Percentiles rank a stretch among this genome's conserved stretches.
Evolutionary conservation across 2,329 filamentous ascomycete species (phyloP).

Genomic region (Albifimbria verrucaria): DNA sequence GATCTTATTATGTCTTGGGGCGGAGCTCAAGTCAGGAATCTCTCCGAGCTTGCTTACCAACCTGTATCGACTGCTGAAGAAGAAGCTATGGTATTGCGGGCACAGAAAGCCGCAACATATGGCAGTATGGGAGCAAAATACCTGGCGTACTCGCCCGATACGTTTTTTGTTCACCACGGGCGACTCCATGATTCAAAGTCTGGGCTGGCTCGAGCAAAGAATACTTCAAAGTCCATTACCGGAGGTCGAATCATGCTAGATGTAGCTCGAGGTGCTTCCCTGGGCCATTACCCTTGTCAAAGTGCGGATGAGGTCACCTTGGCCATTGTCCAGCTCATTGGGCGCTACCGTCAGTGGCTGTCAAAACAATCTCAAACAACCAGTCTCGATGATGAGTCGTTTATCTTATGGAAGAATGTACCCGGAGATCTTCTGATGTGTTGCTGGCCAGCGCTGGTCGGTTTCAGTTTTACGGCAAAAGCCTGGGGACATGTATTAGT

Average conservation of each 20-base stretch:
- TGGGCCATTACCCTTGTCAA: conserved; percentile 7
- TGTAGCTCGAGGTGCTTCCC: conserved; percentile 5
- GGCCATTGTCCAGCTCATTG: conserved; percentile 4
- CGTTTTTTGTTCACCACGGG: conserved; percentile 6
- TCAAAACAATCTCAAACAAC: conserved; percentile 3
- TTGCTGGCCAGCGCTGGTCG: conserved; percentile 6
- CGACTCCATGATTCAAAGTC: neutral
- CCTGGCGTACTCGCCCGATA: conserved; percentile 4
- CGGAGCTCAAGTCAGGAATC: neutral
- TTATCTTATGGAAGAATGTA: conserved; percentile 5
- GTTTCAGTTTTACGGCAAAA: conserved; percentile 9
- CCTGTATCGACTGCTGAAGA: conserved; percentile 1
- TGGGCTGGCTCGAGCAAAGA: neutral
- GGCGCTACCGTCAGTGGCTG: conserved; percentile 6
- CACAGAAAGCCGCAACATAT: conserved; percentile 1
- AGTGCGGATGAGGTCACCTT: conserved; percentile 5
- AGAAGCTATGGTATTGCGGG: neutral
- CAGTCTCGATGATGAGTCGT: neutral
- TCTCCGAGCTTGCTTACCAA: conserved; percentile 3
- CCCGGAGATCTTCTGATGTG: conserved; percentile 5
- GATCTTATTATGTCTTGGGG: conserved; percentile 4
- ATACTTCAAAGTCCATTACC: neutral
- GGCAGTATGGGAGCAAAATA: conserved; percentile 5
- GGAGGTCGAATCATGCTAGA: conserved; percentile 8
- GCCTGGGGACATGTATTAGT: conserved; percentile 8